Evolutionary conservation across 1,284 basidiomycete genomes (phyloP), one percentile per base, ranked within the genome.

Genomic region (Ceratobasidium sp.): DNA sequence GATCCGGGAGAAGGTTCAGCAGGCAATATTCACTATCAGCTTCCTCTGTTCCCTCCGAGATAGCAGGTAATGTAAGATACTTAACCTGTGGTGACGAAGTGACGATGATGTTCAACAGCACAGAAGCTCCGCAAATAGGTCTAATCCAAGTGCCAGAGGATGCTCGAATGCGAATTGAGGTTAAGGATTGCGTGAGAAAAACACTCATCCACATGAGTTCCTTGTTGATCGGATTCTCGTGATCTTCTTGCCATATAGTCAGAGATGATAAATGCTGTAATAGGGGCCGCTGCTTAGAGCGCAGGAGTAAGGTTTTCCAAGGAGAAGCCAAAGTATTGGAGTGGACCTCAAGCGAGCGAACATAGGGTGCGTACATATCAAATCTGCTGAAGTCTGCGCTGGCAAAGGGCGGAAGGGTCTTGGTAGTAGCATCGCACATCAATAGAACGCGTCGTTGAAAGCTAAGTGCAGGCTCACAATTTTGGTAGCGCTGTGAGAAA

Each of bases 1-100:
- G 18, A 55, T 55, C 23, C 6, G 53, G 53, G n/a, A n/a, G n/a
- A n/a, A 55, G 7, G 20, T 20, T 55, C n/a, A 55, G 23, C 23
- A 55, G 53, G n/a, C 6, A 55, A 23, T 55, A 3, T 23, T 55
- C 53, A 23, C 53, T n/a, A 10, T 55, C 53, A 6, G 20, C 23
- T 5, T n/a, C 53, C 10, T 55, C 53, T n/a, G n/a, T 26, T 9
- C 20, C n/a, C 53, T 55, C n/a, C 1, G n/a, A 0, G 20, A 55
- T n/a, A n/a, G 53, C 18, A n/a, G 53, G 53, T n/a, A 55, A n/a
- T 6, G 53, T 23, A 23, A 55, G 53, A 5, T 23, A 9, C n/a
- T 99, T 98, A 86, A 94, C 99, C 85, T 99, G 99, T 86, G 99
- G 99, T 86, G 91, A 55, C 20, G 53, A 55, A 95, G 83, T 90